Conservation (phyloP, 2,329 filamentous ascomycete genomes). For the Allantophomopsis lycopodina region DNA sequence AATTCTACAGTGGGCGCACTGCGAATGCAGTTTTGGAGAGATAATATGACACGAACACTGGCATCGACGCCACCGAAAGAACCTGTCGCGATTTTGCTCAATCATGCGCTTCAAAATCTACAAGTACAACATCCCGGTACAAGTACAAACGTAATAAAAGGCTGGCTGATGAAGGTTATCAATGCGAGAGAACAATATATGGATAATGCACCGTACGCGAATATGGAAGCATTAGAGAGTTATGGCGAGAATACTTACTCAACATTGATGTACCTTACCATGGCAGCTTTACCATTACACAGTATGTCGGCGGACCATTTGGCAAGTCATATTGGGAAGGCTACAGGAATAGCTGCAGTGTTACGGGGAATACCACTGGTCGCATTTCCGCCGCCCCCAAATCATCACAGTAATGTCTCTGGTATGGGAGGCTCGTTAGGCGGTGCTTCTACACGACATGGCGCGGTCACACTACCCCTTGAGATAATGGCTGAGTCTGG, state of each 20-base stretch:
- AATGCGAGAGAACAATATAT: constrained; percentile 71
- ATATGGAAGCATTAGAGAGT: constrained; percentile 60
- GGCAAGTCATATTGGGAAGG: constrained; percentile 90
- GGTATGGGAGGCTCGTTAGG: constrained; percentile 23
- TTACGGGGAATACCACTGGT: constrained; percentile 79
- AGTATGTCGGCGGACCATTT: constrained; percentile 84
- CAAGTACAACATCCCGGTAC: constrained; percentile 25
- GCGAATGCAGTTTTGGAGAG: constrained; percentile 92
- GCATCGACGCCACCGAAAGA: constrained; percentile 72
- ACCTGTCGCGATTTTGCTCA: constrained; percentile 75
- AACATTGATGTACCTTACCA: constrained; percentile 75
- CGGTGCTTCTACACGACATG: constrained; percentile 30
- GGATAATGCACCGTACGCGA: constrained; percentile 69
- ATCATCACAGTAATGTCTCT: constrained; percentile 35
- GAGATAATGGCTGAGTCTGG: constrained; percentile 78
- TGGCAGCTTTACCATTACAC: constrained; percentile 65
- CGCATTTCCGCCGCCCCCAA: constrained; percentile 58
- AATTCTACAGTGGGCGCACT: constrained; percentile 76
- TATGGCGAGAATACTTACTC: constrained; percentile 95
- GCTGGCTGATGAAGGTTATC: constrained; percentile 67
- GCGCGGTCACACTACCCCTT: constrained; percentile 66
- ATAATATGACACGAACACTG: constrained; percentile 67
- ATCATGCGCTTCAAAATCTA: constrained; percentile 55
- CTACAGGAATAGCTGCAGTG: constrained; percentile 73
- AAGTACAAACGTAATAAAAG: constrained; percentile 36